A percentile compares a stretch with the other conserved stretches of the same genome.
These are phyloP conservation scores for Skeletonema grethae DNA, from an alignment of 108 stramenopile species.

Conservation along the genomic window DNA sequence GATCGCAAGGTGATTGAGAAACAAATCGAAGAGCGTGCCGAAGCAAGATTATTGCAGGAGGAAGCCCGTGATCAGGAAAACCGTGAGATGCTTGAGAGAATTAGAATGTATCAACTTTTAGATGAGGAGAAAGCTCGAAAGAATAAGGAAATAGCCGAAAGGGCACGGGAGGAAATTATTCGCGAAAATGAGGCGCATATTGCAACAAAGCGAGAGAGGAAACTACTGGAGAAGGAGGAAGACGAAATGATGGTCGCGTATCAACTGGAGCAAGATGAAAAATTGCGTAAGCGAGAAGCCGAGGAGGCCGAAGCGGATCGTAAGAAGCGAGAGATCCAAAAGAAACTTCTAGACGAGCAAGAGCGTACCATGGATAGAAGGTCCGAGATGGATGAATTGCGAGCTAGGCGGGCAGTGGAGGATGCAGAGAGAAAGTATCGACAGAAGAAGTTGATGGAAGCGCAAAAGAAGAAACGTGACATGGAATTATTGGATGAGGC, in stretches of 20 bases:
- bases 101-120: slow-evolving; percentile 54
- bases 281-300: slow-evolving; percentile 64
- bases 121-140: slow-evolving; percentile 57
- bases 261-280: slow-evolving; percentile 73
- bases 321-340: slow-evolving; percentile 70
- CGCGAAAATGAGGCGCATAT: slow-evolving; percentile 70
- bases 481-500: slow-evolving; percentile 39
- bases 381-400: slow-evolving; percentile 83
- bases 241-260: slow-evolving; percentile 76
- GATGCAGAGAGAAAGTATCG: slow-evolving; percentile 61
- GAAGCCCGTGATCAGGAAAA: slow-evolving; percentile 85
- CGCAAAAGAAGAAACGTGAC: slow-evolving; percentile 56
- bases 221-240: slow-evolving; percentile 63
- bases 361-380: slow-evolving; percentile 70
- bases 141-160: slow-evolving; percentile 28
- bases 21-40: slow-evolving; percentile 67
- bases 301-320: slow-evolving; percentile 63
- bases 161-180: slow-evolving; percentile 61
- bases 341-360: slow-evolving; percentile 72
- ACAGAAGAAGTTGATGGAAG: slow-evolving; percentile 53
- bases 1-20: slow-evolving; percentile 74
- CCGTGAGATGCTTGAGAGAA: slow-evolving; percentile 59
- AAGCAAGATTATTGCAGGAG: slow-evolving; percentile 59
- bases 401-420: slow-evolving; percentile 75
- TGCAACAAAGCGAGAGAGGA: slow-evolving; percentile 45